These are phyloP conservation scores for Penicillium sp. DNA, from an alignment of 2,329 filamentous ascomycete species.

Conservation along the genomic window DNA sequence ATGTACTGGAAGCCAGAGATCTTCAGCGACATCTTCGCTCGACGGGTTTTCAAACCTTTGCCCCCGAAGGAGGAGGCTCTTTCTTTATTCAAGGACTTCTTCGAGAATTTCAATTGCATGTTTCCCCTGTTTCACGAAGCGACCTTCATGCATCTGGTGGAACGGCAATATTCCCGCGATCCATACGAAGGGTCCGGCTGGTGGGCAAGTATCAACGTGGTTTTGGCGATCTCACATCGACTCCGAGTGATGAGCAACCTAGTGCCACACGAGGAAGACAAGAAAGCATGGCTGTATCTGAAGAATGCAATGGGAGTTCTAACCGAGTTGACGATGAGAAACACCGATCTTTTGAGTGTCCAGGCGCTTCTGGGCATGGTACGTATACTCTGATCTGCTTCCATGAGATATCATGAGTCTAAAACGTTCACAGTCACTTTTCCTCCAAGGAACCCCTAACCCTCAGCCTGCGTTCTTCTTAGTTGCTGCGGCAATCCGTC, in stretches of 20 bases:
- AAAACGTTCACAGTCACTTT: constrained; percentile 66
- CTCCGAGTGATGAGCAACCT: constrained; percentile 94
- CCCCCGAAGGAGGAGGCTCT: constrained; percentile 84
- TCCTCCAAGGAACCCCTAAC: constrained; percentile 94
- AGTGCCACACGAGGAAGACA: constrained; percentile 84
- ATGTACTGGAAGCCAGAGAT: constrained; percentile 98
- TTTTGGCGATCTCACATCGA: constrained; percentile 86
- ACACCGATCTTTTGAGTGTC: constrained; percentile 90
- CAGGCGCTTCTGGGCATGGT: constrained; percentile 90
- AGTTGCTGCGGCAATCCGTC: constrained; percentile 81
- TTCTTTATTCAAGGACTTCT: constrained; percentile 87
- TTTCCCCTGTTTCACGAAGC: constrained; percentile 96
- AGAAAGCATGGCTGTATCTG: constrained; percentile 90
- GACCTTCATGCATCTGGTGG: constrained; percentile 96
- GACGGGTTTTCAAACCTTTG: constrained; percentile 76
- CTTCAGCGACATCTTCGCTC: constrained; percentile 85
- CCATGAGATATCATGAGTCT: constrained; percentile 1
- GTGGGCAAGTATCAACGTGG: constrained; percentile 97
- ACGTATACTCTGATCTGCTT: constrained; percentile 19
- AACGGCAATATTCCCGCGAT: constrained; percentile 86
- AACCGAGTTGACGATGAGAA: constrained; percentile 89
- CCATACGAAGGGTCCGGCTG: constrained; percentile 94
- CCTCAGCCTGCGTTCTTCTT: constrained; percentile 91
- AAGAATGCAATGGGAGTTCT: constrained; percentile 96
- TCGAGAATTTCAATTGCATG: constrained; percentile 99